Evolutionary conservation across 257 asterid species (phyloP).

Genomic region (Solanum chilense): DNA sequence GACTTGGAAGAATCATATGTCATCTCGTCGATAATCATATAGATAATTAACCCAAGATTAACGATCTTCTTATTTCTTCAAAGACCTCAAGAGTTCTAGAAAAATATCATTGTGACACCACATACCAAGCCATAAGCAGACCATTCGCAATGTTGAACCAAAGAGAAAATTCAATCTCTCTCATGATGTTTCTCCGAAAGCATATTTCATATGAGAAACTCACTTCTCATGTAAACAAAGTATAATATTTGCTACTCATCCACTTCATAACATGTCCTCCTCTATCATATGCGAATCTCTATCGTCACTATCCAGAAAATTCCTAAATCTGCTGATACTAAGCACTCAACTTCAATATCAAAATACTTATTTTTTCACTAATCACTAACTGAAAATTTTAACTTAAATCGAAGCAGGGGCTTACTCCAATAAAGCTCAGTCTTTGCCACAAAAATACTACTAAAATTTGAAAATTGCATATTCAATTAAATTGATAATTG

Average conservation of each 20-base stretch:
- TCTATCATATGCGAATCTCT: neutral
- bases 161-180: neutral
- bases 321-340: neutral
- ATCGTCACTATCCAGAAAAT: neutral
- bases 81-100: neutral
- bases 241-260: no score
- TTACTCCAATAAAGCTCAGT: neutral
- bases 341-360: neutral
- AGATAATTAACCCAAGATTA: neutral
- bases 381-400: neutral
- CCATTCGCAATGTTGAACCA: neutral
- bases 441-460: neutral
- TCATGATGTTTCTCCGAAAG: neutral
- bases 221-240: no score
- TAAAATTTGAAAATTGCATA: neutral
- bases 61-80: neutral
- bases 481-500: neutral
- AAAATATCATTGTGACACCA: neutral
- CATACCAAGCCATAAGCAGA: neutral
- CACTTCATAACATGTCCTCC: no score
- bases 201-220: neutral
- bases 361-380: neutral
- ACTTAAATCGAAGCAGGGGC: neutral
- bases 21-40: no score
- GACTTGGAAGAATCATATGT: no score